Conservation (phyloP, 2,329 filamentous ascomycete genomes). For the Tolypocladium ophioglossoides region DNA sequence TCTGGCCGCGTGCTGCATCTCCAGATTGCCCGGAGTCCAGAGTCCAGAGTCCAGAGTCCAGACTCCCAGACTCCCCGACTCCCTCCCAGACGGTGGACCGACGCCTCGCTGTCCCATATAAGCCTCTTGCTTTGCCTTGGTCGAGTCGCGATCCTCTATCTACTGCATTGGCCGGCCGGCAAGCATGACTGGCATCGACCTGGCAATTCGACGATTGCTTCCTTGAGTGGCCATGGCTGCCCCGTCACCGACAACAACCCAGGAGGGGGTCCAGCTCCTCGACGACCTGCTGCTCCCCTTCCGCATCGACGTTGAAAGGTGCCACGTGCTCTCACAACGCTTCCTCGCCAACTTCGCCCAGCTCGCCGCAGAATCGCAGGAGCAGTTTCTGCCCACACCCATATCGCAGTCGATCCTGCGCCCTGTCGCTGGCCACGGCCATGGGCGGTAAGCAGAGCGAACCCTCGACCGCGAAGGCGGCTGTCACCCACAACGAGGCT, state of each 20-base stretch:
- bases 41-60: too few relatives aligned
- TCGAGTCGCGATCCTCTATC: too few relatives aligned
- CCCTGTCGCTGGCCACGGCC: slow-evolving; percentile 29
- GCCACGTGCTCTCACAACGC: slow-evolving; percentile 34
- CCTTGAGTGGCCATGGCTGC: slow-evolving; percentile 12
- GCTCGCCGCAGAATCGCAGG: slow-evolving; percentile 39
- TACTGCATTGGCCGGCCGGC: background rate
- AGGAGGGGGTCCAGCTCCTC: slow-evolving; percentile 8
- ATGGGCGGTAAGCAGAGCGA: slow-evolving; percentile 36
- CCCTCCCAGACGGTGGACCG: too few relatives aligned
- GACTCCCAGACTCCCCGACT: too few relatives aligned
- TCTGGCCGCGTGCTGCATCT: background rate
- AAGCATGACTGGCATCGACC: background rate
- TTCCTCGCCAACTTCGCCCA: slow-evolving; percentile 36
- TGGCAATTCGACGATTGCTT: background rate
- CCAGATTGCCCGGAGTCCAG: background rate
- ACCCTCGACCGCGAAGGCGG: background rate
- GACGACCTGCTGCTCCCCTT: slow-evolving; percentile 41
- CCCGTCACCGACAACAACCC: background rate
- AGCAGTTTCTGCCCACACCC: slow-evolving; percentile 51
- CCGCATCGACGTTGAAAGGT: slow-evolving; percentile 32
- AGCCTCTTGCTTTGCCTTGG: background rate
- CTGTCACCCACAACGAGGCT: background rate
- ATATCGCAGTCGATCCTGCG: slow-evolving; percentile 49
- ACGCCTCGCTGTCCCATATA: background rate